Evolutionary conservation across 768 basidiomycete species (phyloP).

Genomic region (Wakefieldia striispora): DNA sequence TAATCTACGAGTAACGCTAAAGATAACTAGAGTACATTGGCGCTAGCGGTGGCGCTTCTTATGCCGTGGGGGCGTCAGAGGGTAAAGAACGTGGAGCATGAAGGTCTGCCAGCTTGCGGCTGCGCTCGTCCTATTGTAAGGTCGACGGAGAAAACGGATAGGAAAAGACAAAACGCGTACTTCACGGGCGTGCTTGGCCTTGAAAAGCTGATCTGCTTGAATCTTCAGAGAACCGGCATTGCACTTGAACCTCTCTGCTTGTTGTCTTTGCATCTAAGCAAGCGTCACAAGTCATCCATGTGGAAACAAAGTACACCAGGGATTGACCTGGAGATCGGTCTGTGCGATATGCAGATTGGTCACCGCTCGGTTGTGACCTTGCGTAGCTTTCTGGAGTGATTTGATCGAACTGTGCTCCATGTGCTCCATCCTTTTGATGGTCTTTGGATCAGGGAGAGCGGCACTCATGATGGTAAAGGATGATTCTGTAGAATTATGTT

Average conservation of each 20-base stretch:
- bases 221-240: constrained; percentile 17
- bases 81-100: no score
- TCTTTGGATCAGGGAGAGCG: constrained; percentile 22
- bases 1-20: no score
- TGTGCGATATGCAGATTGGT: constrained; percentile 42
- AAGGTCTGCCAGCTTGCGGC: constrained; percentile 13
- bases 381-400: constrained; percentile 50
- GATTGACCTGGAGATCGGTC: constrained; percentile 42
- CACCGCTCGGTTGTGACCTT: constrained; percentile 49
- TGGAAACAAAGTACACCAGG: background rate
- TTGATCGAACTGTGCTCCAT: constrained; percentile 51
- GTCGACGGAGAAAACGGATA: background rate
- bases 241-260: constrained; percentile 16
- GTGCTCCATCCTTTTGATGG: constrained; percentile 42
- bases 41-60: no score
- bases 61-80: no score
- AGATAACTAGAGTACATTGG: no score
- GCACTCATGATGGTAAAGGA: constrained; percentile 20
- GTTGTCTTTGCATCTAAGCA: constrained; percentile 26
- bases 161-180: constrained; percentile 10
- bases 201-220: constrained; percentile 20
- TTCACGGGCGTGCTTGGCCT: constrained; percentile 20
- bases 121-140: constrained; percentile 18
- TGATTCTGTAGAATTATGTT: background rate
- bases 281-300: background rate